Evolutionary conservation across 192 early-diverging fungal genomes (phyloP), one percentile per base, ranked within the genome.

Genomic region (Coemansia sp.): DNA sequence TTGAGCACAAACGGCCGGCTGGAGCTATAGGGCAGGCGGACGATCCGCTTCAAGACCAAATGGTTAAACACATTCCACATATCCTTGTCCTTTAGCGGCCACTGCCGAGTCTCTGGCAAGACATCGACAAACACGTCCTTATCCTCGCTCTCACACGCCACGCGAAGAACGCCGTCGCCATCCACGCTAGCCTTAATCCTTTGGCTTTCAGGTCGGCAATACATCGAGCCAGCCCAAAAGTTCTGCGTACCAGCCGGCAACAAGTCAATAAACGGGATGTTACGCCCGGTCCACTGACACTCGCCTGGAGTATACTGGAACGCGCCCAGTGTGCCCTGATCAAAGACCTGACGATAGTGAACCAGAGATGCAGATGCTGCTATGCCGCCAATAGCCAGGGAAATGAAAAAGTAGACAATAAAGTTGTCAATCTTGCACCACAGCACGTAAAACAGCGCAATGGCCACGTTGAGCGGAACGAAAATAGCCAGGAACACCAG

Each of bases 161-260:
- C 82, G 4, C 46, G 68, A 15, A 88, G 72, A 29, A 71, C 49
- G 15, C 85, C 87, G 12, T 79, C 64, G 2, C 69, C 18, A 7
- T 73, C 72, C 41, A 86, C 78, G 8, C 65, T 66, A 10, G 85
- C 87, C 38, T 79, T 49, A n/a, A 88, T 85, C 1, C 63, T 24
- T 22, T 60, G 47, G 3, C 69, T 47, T 6, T 70, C 78, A 8
- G 66, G 71, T 68, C 73, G 62, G 69, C 79, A 79, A 39, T 69
- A 31, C 53, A 70, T 71, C 9, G 75, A 73, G 10, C 87, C 87
- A 10, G 87, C 81, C 87, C 87, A 89, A 72, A 89, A 89, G 68
- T 89, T 88, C 50, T 87, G 86, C n/a, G 79, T 52, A 6, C 82
- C 77, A 3, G 80, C 76, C 0, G 87, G 87, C 44, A 89, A 65